These are phyloP conservation scores for Hypholoma sublateritium DNA, from an alignment of 768 basidiomycete genomes.

Conservation along the genomic window DNA sequence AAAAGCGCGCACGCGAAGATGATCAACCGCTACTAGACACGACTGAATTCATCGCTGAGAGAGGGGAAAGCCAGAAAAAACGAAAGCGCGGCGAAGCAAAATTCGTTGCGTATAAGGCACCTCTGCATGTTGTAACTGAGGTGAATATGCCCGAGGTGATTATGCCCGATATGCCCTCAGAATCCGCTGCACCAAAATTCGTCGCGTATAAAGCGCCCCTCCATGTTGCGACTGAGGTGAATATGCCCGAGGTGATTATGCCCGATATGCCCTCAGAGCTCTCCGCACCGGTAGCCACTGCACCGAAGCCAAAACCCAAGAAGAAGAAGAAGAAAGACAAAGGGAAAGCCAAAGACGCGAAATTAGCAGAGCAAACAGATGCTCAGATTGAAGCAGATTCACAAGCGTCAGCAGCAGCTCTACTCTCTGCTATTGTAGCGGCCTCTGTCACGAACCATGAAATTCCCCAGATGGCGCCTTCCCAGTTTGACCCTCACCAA, in stretches of 20 bases:
- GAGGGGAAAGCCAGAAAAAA: constrained; percentile 35
- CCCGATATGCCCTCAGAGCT: too few relatives aligned
- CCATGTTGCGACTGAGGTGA: too few relatives aligned
- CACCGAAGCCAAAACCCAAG: constrained; percentile 12
- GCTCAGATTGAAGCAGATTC: constrained; percentile 34
- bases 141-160: too few relatives aligned
- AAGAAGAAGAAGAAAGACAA: constrained; percentile 33
- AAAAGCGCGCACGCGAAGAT: constrained; percentile 35
- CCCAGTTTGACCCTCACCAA: constrained; percentile 32
- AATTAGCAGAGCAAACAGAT: constrained; percentile 22
- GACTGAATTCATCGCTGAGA: constrained; percentile 11
- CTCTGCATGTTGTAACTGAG: too few relatives aligned
- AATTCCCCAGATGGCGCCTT: constrained; percentile 28
- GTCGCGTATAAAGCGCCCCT: too few relatives aligned
- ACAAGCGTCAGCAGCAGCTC: constrained; percentile 53
- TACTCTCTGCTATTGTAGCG: constrained; percentile 65
- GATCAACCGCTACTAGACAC: constrained; percentile 8
- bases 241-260: too few relatives aligned
- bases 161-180: too few relatives aligned
- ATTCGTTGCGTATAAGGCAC: too few relatives aligned
- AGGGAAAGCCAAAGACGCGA: constrained; percentile 28
- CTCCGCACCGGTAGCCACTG: too few relatives aligned
- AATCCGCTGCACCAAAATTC: too few relatives aligned
- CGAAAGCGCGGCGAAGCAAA: constrained; percentile 23
- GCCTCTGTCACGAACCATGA: constrained; percentile 55